phyloP scores from a whole-genome alignment of 352 stramenopile species.

The Elongisporangium anandrum region DNA sequence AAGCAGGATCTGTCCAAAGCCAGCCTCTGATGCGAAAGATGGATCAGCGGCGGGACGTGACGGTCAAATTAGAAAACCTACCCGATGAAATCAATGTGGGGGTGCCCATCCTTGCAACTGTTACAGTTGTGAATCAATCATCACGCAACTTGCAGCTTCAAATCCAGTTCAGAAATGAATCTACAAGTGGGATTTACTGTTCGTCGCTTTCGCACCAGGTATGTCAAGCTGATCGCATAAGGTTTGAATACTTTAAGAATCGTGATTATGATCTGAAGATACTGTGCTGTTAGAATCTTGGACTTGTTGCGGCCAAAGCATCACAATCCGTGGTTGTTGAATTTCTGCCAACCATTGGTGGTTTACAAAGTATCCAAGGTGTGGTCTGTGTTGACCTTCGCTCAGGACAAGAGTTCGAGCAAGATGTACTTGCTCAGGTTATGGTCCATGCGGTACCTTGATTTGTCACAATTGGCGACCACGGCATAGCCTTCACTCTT shows the following conservation, averaged over 20 bases:
- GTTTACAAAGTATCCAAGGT: slow-evolving; percentile 56
- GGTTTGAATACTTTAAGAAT: no score
- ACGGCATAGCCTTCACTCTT: neutral
- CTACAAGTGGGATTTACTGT: slow-evolving; percentile 70
- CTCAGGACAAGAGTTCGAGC: slow-evolving; percentile 52
- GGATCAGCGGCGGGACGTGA: slow-evolving; percentile 33
- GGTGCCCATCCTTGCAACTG: slow-evolving; percentile 38
- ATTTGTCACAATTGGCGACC: neutral
- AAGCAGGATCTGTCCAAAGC: slow-evolving; percentile 77
- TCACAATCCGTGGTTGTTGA: slow-evolving; percentile 42
- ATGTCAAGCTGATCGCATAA: slow-evolving; percentile 3
- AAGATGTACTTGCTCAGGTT: slow-evolving; percentile 49
- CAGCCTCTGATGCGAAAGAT: slow-evolving; percentile 72
- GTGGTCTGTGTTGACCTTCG: slow-evolving; percentile 66
- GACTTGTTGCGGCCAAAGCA: slow-evolving; percentile 40
- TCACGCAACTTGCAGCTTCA: slow-evolving; percentile 55
- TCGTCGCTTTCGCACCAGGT: slow-evolving; percentile 73
- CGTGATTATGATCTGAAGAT: neutral
- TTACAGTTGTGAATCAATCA: slow-evolving; percentile 70
- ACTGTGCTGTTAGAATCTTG: slow-evolving; percentile 46
- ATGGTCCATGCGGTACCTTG: slow-evolving; percentile 29
- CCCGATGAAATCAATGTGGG: slow-evolving; percentile 47
- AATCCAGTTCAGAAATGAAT: slow-evolving; percentile 70
- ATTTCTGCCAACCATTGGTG: slow-evolving; percentile 62
- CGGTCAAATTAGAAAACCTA: slow-evolving; percentile 33